phyloP scores from a whole-genome alignment of 345 rosid species.

The Eucalyptus erythrocorys region DNA sequence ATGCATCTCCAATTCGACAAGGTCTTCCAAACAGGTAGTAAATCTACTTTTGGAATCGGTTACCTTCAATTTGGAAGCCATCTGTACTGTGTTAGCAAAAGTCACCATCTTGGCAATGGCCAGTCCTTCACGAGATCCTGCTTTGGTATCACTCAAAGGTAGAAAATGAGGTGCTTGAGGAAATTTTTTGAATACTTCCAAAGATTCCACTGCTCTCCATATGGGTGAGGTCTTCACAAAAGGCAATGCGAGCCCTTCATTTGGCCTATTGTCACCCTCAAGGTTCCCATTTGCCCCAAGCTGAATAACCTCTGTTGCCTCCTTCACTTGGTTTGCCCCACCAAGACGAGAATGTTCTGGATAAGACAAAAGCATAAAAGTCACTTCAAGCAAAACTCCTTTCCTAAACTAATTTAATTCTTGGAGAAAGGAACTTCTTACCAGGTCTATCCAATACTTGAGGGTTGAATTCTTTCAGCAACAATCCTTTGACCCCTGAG shows the following conservation, averaged over 20 bases:
- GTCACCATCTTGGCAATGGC: conserved; percentile 23
- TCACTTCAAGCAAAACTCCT: not conserved
- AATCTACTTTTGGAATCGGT: not conserved
- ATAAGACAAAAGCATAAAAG: not conserved
- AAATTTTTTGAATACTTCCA: conserved; percentile 9
- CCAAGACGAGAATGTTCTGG: not conserved
- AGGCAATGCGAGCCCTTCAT: not conserved
- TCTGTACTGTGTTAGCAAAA: conserved; percentile 7
- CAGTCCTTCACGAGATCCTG: conserved; percentile 16
- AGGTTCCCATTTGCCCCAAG: not conserved
- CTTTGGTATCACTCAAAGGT: conserved; percentile 3
- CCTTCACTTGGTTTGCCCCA: not conserved
- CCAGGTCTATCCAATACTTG: not conserved
- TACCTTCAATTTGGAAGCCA: conserved; percentile 1
- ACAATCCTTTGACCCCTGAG: not conserved
- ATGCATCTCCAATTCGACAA: conserved; percentile 4
- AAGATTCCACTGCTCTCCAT: conserved; percentile 8
- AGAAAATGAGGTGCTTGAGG: conserved; percentile 27
- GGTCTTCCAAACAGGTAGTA: conserved; percentile 1
- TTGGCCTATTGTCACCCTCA: not conserved
- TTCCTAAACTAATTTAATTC: not conserved
- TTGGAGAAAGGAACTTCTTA: not conserved
- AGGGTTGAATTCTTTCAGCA: not conserved
- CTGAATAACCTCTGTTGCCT: not conserved
- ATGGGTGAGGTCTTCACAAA: conserved; percentile 3